A percentile compares a stretch with the other conserved stretches of the same genome.
These are phyloP conservation scores for Exobasidium cylindrosporum DNA, from an alignment of 1,284 basidiomycete genomes.

Conservation along the genomic window DNA sequence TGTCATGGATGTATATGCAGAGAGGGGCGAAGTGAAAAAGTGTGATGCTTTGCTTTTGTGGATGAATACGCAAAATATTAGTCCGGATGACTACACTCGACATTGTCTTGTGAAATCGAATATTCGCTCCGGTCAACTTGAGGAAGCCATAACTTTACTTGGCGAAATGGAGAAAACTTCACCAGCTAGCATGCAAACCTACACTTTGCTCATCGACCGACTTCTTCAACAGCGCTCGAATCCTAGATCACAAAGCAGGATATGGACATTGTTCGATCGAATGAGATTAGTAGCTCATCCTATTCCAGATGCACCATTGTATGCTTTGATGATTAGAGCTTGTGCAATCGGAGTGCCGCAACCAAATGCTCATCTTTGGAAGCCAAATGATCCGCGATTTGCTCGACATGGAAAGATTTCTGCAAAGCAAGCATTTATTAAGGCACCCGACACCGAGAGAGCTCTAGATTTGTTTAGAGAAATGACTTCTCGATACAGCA, in stretches of 20 bases:
- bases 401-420: background rate
- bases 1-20: constrained; percentile 62
- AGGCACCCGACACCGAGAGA: constrained; percentile 72
- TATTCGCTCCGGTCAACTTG: constrained; percentile 18
- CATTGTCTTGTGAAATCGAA: constrained; percentile 46
- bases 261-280: constrained; percentile 87
- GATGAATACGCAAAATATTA: constrained; percentile 22
- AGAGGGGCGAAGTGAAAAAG: constrained; percentile 58
- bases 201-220: constrained; percentile 42
- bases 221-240: constrained; percentile 25
- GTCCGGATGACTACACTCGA: constrained; percentile 29
- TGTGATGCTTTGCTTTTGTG: constrained; percentile 26
- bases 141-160: constrained; percentile 11
- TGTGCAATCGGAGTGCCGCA: constrained; percentile 66
- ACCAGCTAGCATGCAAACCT: constrained; percentile 44
- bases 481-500: constrained; percentile 69
- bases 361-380: constrained; percentile 46
- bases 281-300: constrained; percentile 94
- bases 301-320: constrained; percentile 70
- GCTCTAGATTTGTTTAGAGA: constrained; percentile 91
- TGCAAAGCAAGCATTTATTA: background rate
- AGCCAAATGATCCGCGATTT: background rate
- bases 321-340: constrained; percentile 81
- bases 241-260: constrained; percentile 26
- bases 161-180: constrained; percentile 13